Base-by-base conservation (phyloP, 2,329 filamentous ascomycete genomes). In the Trichoderma simmonsii region DNA sequence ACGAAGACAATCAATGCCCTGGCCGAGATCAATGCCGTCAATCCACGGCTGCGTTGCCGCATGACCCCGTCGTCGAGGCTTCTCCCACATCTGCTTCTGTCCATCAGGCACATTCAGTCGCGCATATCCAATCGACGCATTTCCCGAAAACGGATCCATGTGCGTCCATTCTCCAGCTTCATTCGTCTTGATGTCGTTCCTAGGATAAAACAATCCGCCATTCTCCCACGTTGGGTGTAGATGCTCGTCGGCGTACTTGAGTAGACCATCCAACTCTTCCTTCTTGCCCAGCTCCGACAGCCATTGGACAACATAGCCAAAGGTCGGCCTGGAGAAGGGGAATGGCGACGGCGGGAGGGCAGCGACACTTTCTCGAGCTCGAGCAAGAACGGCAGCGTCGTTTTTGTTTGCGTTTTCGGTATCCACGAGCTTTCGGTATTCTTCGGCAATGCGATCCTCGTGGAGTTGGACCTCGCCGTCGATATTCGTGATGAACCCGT, bases 81-180 rank as follows among this genome's bases (percentile, higher is more conserved):
- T 24, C 34, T 80, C 79, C 75, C 76, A 83, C 76, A 82, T 80
- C 48, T 70, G 79, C 73, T 76, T 79, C 75, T 80, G 79, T 14
- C 82, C 81, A 71, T 81, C 77, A 5, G 74, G 67, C 12, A 83
- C 78, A 71, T 83, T 82, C 24, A 82, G 73, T 24, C 81, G 73
- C 6, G 77, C 77, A 60, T 83, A 83, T 1, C 77, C 81, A 70
- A 83, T 78, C 0, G 74, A 77, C 1, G 77, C 77, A 71, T 83
- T 83, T 0, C 82, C 80, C 0, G 80, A 75, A 24, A 79, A 81
- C 0, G 81, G 80, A 30, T 83, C 81, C 70, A 82, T 76, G 54
- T 75, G 73, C 1, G 72, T 77, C 74, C 77, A 77, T 6, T 77
- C 73, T 3, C 74, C 74, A 0, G 77, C 62, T 3, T 75, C 68